Conservation (phyloP, 768 basidiomycete species). For the Boletus rubropictus region DNA sequence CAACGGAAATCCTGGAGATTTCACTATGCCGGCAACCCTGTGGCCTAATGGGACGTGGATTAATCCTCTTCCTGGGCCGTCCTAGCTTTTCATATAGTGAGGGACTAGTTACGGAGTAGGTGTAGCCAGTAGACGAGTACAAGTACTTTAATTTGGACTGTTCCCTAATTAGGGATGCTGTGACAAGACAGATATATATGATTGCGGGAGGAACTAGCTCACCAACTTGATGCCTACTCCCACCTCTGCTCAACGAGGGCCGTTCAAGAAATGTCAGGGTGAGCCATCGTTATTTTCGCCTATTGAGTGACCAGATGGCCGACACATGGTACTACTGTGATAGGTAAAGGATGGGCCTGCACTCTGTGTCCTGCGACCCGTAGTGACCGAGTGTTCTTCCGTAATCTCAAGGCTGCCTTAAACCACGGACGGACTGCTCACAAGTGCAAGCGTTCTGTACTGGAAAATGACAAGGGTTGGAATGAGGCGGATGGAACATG, state of each 20-base stretch:
- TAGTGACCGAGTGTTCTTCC: conserved; percentile 18
- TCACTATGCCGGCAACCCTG: conserved; percentile 70
- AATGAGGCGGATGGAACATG: neutral
- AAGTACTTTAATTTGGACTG: too few species aligned
- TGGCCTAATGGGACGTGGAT: conserved; percentile 82
- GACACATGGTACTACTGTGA: conserved; percentile 12
- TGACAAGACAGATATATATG: conserved; percentile 15
- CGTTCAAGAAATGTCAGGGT: conserved; percentile 22
- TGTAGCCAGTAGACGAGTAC: too few species aligned
- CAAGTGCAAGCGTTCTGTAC: conserved; percentile 15
- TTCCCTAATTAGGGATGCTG: conserved; percentile 14
- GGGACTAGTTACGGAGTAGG: too few species aligned
- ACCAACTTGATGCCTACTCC: conserved; percentile 20
- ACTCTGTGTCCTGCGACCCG: conserved; percentile 26
- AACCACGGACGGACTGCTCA: conserved; percentile 27
- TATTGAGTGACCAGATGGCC: neutral
- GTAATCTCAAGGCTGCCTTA: conserved; percentile 26
- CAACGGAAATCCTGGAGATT: conserved; percentile 55
- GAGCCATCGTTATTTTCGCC: neutral
- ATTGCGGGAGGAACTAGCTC: conserved; percentile 8
- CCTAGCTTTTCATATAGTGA: conserved; percentile 18
- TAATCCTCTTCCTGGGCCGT: conserved; percentile 65
- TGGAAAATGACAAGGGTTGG: neutral
- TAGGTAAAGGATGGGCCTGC: conserved; percentile 32
- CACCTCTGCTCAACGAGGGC: conserved; percentile 16